A percentile compares a stretch with the other conserved stretches of the same genome.
phyloP scores from a whole-genome alignment of 1,284 basidiomycete genomes.

The Moesziomyces sp. region DNA sequence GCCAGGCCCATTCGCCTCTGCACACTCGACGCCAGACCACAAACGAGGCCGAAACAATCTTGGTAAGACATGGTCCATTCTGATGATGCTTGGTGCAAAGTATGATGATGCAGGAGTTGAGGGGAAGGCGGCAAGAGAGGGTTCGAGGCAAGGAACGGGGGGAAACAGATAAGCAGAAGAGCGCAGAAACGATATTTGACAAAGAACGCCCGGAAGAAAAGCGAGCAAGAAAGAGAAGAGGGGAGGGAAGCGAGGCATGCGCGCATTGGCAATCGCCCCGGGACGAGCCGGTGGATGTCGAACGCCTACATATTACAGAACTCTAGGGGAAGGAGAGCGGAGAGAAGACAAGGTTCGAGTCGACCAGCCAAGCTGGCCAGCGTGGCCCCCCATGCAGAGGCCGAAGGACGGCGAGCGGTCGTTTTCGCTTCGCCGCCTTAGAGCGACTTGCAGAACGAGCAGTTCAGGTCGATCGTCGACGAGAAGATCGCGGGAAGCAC shows the following conservation, averaged over 20 bases:
- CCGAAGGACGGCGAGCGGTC: slow-evolving; percentile 13
- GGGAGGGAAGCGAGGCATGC: slow-evolving; percentile 7
- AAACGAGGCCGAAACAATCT: not conserved
- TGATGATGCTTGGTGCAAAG: slow-evolving; percentile 47
- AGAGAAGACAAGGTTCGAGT: slow-evolving; percentile 12
- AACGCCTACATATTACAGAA: slow-evolving; percentile 33
- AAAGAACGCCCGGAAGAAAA: not conserved
- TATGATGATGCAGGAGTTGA: slow-evolving; percentile 32
- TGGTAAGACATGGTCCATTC: slow-evolving; percentile 35
- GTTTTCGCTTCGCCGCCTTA: slow-evolving; percentile 17
- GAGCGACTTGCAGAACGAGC: slow-evolving; percentile 55
- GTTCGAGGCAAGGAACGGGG: slow-evolving; percentile 2
- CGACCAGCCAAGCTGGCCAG: slow-evolving; percentile 7
- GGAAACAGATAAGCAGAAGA: slow-evolving; percentile 9
- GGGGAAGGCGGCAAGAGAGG: slow-evolving; percentile 3
- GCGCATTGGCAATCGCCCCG: slow-evolving; percentile 7
- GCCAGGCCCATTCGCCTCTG: not conserved
- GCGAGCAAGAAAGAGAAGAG: not conserved
- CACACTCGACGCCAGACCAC: not conserved
- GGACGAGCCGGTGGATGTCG: slow-evolving; percentile 2
- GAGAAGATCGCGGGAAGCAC: slow-evolving; percentile 60
- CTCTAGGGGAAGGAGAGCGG: slow-evolving; percentile 24
- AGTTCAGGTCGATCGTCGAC: slow-evolving; percentile 51
- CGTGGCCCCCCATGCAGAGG: not conserved
- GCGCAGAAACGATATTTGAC: slow-evolving; percentile 23